Evolutionary conservation across 1,284 basidiomycete genomes (phyloP).

Genomic region (Ceratobasidium theobromae): DNA sequence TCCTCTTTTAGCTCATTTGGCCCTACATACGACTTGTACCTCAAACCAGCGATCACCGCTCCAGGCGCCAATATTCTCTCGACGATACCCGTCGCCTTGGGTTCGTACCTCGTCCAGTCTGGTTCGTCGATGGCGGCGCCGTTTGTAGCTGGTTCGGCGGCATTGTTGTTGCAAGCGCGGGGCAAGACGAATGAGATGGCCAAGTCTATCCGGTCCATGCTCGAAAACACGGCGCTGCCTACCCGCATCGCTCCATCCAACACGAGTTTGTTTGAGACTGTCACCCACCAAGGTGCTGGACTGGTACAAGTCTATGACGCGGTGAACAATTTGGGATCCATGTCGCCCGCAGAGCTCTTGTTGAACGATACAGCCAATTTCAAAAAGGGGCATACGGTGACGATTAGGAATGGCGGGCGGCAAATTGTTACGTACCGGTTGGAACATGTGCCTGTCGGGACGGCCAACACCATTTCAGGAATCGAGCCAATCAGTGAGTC

Average conservation of each 20-base stretch:
- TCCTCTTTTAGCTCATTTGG: conserved; percentile 59
- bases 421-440: conserved; percentile 38
- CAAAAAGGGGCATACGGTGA: conserved; percentile 36
- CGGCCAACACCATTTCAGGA: conserved; percentile 49
- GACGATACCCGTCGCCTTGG: conserved; percentile 51
- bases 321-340: conserved; percentile 54
- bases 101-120: conserved; percentile 48
- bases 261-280: conserved; percentile 55
- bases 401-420: conserved; percentile 39
- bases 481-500: conserved; percentile 17
- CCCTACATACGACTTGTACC: conserved; percentile 60
- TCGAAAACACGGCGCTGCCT: conserved; percentile 57
- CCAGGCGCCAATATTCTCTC: conserved; percentile 65
- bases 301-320: conserved; percentile 65
- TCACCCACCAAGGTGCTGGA: conserved; percentile 67
- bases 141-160: conserved; percentile 64
- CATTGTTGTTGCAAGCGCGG: conserved; percentile 59
- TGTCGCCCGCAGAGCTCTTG: conserved; percentile 61
- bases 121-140: conserved; percentile 50
- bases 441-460: conserved; percentile 35
- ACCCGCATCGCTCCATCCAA: conserved; percentile 44
- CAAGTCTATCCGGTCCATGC: conserved; percentile 50
- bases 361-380: conserved; percentile 69
- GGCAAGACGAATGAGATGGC: conserved; percentile 50
- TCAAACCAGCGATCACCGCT: conserved; percentile 59